Evolutionary conservation across 805 yeast species (phyloP).

Genomic region (Priceomyces melissophilus): DNA sequence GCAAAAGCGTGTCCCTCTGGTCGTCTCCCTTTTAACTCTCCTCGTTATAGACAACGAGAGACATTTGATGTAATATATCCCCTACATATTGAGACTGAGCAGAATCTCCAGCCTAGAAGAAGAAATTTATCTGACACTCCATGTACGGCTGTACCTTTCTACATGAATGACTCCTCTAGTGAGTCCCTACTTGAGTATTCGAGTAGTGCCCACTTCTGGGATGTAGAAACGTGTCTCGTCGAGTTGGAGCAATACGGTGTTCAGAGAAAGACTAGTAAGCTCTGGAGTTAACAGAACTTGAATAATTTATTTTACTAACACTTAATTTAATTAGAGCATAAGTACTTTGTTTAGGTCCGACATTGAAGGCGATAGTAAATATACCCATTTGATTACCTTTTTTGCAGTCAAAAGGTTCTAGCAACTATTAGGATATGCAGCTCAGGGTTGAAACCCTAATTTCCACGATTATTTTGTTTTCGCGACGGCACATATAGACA

Average conservation of each 20-base stretch:
- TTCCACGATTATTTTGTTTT: background rate
- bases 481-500: no score
- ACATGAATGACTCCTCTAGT: background rate
- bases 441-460: background rate
- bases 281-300: conserved; percentile 14
- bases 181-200: background rate
- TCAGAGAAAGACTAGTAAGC: conserved; percentile 14
- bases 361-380: no score
- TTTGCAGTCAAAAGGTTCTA: conserved; percentile 1
- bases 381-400: background rate
- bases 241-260: conserved; percentile 30
- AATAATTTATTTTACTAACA: no score
- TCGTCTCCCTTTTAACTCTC: conserved; percentile 17
- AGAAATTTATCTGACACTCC: no score
- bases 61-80: conserved; percentile 7
- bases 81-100: background rate
- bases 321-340: no score
- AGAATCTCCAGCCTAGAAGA: background rate
- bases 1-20: conserved; percentile 14
- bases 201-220: conserved; percentile 19
- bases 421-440: background rate
- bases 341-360: no score
- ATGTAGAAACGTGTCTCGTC: conserved; percentile 20
- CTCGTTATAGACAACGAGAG: conserved; percentile 15
- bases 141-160: background rate